Conservation (phyloP, 371 early-diverging fungal species). For the Batkoa obscura region DNA sequence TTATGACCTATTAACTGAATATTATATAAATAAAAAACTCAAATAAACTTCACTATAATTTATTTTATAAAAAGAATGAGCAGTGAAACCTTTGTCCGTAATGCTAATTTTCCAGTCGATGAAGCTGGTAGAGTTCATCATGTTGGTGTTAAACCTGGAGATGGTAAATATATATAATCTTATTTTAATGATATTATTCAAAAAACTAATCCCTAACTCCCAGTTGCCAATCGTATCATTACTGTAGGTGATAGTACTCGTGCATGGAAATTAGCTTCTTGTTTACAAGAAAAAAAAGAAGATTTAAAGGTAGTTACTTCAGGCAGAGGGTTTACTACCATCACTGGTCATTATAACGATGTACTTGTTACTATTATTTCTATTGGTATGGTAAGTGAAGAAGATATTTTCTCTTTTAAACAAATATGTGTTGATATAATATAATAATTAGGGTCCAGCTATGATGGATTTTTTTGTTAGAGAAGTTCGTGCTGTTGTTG, state of each 20-base stretch:
- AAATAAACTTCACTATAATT: too few species aligned
- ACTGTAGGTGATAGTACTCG: slow-evolving; percentile 85
- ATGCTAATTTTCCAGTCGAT: slow-evolving; percentile 69
- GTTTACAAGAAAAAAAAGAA: slow-evolving; percentile 24
- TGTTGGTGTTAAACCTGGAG: slow-evolving; percentile 54
- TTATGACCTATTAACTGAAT: too few species aligned
- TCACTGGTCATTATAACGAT: slow-evolving; percentile 70
- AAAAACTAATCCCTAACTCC: not conserved
- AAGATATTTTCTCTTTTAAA: not conserved
- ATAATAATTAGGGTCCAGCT: slow-evolving; percentile 36
- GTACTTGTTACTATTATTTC: slow-evolving; percentile 71
- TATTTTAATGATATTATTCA: not conserved
- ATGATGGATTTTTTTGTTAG: slow-evolving; percentile 93
- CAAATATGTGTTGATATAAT: not conserved
- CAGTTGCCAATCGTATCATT: slow-evolving; percentile 69
- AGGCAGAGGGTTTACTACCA: slow-evolving; percentile 75
- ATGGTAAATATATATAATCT: slow-evolving; percentile 11
- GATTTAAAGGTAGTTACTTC: slow-evolving; percentile 17
- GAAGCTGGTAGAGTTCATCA: slow-evolving; percentile 72
- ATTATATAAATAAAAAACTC: too few species aligned
- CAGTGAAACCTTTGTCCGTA: not conserved
- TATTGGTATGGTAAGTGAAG: slow-evolving; percentile 43
- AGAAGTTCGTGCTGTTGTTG: slow-evolving; percentile 66
- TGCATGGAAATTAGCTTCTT: slow-evolving; percentile 42
- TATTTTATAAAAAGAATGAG: too few species aligned